Percentiles rank a stretch among this genome's conserved stretches.
Evolutionary conservation across 768 basidiomycete species (phyloP).

Genomic region (Hypsizygus marmoreus): DNA sequence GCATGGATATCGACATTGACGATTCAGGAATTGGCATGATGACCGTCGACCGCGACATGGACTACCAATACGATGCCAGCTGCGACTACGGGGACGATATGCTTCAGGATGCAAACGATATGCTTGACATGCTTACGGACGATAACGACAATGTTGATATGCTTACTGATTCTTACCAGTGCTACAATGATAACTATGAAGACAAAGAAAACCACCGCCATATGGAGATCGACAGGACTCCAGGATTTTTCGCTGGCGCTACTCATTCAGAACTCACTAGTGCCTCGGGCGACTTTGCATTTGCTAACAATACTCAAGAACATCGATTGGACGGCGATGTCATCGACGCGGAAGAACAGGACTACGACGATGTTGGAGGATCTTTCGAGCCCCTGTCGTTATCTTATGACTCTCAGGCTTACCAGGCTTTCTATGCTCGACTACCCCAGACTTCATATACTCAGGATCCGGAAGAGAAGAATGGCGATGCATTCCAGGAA

Average conservation of each 20-base stretch:
- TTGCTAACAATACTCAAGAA: too few species aligned
- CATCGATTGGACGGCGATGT: neutral
- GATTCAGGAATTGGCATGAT: constrained; percentile 26
- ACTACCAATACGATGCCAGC: constrained; percentile 4
- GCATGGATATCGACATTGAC: constrained; percentile 12
- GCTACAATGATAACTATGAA: neutral
- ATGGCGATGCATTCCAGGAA: too few species aligned
- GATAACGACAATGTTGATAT: neutral
- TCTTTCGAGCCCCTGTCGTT: constrained; percentile 12
- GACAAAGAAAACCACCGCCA: constrained; percentile 14
- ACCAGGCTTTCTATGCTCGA: constrained; percentile 1
- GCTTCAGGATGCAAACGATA: neutral
- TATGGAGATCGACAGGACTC: neutral
- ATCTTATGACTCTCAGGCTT: constrained; percentile 14
- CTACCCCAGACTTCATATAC: neutral
- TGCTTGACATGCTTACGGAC: neutral
- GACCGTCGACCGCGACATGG: constrained; percentile 3
- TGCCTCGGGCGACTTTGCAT: too few species aligned
- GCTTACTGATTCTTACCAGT: neutral
- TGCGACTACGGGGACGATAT: neutral
- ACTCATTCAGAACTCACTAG: too few species aligned
- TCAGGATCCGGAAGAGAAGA: neutral
- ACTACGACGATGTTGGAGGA: constrained; percentile 10
- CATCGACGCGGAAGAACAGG: constrained; percentile 2
- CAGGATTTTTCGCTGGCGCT: too few species aligned